Evolutionary conservation across 495 filamentous ascomycete species (phyloP).

Genomic region (Trichoderma virens): DNA sequence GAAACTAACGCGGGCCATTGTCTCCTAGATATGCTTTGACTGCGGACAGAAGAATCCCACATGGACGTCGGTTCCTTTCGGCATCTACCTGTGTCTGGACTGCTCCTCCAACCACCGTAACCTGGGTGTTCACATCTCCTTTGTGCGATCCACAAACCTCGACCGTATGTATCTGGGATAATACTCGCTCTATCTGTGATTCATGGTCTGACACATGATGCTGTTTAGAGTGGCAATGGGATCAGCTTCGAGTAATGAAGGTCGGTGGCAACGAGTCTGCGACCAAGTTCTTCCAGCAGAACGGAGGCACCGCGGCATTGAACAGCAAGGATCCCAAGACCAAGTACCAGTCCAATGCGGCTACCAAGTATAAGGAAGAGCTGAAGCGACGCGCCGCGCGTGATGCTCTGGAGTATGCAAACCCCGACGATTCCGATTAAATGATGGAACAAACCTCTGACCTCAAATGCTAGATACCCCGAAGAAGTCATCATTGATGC

Average conservation of each 20-base stretch:
- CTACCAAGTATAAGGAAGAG: conserved; percentile 94
- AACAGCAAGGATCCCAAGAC: conserved; percentile 93
- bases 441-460: conserved; percentile 19
- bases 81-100: conserved; percentile 96
- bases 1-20: neutral
- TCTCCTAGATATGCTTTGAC: conserved; percentile 85
- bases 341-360: conserved; percentile 87
- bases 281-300: conserved; percentile 93
- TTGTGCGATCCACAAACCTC: conserved; percentile 95
- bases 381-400: conserved; percentile 71
- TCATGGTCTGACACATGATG: conserved; percentile 15
- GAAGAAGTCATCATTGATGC: conserved; percentile 76
- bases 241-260: conserved; percentile 96
- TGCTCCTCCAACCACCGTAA: conserved; percentile 91
- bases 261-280: conserved; percentile 97
- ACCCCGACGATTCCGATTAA: conserved; percentile 11
- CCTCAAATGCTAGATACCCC: conserved; percentile 54
- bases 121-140: conserved; percentile 90
- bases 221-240: conserved; percentile 92
- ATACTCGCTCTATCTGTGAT: neutral
- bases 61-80: conserved; percentile 95
- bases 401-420: conserved; percentile 69
- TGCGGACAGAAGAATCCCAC: conserved; percentile 95
- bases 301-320: conserved; percentile 87
- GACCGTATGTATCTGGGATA: conserved; percentile 65